Conservation (phyloP, 2,329 filamentous ascomycete species). For the Beauveria brongniartii region DNA sequence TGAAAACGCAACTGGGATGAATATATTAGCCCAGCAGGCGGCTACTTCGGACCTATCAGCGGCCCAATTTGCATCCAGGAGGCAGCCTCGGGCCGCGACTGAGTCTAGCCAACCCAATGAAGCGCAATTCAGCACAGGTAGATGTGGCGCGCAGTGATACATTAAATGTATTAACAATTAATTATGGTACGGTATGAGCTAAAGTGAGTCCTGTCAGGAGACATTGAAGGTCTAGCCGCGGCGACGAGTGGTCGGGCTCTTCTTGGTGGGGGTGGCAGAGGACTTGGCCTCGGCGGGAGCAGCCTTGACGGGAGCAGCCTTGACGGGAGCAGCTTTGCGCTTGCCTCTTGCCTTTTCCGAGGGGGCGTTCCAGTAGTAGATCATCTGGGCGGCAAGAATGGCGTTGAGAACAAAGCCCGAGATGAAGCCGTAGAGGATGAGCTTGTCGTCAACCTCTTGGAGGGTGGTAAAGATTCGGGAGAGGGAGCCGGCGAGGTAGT, state of each 20-base stretch:
- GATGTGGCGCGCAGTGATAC: not conserved
- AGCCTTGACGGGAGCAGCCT: conserved; percentile 19
- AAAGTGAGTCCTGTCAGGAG: not conserved
- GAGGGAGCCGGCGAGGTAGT: conserved; percentile 88
- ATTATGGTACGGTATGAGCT: not conserved
- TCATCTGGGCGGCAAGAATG: conserved; percentile 80
- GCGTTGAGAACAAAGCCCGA: conserved; percentile 86
- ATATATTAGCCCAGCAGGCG: no score
- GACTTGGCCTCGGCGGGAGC: conserved; percentile 18
- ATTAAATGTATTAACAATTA: not conserved
- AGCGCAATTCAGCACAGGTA: not conserved
- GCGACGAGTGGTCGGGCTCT: conserved; percentile 36
- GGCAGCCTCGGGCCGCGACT: no score
- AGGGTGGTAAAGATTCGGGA: conserved; percentile 96
- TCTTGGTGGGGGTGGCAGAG: conserved; percentile 29
- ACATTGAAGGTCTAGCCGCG: conserved; percentile 25
- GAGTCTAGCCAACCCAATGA: no score
- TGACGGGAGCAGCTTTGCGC: conserved; percentile 26
- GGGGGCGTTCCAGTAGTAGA: conserved; percentile 88
- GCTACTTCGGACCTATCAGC: no score
- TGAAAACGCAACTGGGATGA: no score
- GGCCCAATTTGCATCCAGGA: no score
- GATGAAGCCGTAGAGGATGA: conserved; percentile 92
- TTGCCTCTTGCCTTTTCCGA: conserved; percentile 38
- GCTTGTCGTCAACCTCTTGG: conserved; percentile 92